A percentile compares a stretch with the other conserved stretches of the same genome.
These are phyloP conservation scores for Protea cynaroides DNA, from an alignment of 164 flowering plant genomes.

Conservation along the genomic window DNA sequence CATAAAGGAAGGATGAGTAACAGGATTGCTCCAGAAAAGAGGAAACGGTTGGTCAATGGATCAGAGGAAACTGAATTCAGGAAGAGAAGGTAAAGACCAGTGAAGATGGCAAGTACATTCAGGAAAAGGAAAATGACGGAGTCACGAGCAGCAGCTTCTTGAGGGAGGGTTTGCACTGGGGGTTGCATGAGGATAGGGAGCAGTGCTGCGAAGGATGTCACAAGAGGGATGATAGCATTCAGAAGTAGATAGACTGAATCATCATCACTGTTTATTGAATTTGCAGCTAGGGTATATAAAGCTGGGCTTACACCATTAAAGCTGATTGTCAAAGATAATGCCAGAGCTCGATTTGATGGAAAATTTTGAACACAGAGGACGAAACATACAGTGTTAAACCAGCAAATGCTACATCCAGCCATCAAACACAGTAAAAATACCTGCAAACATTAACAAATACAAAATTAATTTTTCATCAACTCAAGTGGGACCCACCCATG, in stretches of 20 bases:
- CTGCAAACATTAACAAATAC: too few relatives aligned
- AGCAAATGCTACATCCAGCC: conserved; percentile 88
- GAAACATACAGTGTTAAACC: conserved; percentile 96
- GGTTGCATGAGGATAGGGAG: conserved; percentile 73
- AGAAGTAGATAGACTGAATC: conserved; percentile 56
- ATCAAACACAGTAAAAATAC: conserved; percentile 68
- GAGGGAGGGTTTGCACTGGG: conserved; percentile 33
- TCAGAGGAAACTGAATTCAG: conserved; percentile 37
- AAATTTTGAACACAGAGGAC: conserved; percentile 77
- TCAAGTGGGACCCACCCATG: too few relatives aligned
- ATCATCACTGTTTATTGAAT: conserved; percentile 43
- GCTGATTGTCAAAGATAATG: conserved; percentile 73
- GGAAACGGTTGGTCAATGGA: conserved; percentile 27
- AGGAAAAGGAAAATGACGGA: conserved; percentile 62
- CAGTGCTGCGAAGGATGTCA: conserved; percentile 44
- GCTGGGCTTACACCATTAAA: conserved; percentile 95
- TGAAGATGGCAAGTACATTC: conserved; percentile 54
- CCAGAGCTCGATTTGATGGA: conserved; percentile 55
- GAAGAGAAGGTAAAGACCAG: conserved; percentile 75
- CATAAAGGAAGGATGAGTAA: conserved; percentile 57
- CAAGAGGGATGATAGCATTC: conserved; percentile 64
- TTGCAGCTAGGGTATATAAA: conserved; percentile 63
- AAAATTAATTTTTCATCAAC: too few relatives aligned
- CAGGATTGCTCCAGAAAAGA: conserved; percentile 60
- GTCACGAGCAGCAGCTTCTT: conserved; percentile 46